phyloP scores from a whole-genome alignment of 2,329 filamentous ascomycete genomes.

The Alternaria hordeiaustralica region DNA sequence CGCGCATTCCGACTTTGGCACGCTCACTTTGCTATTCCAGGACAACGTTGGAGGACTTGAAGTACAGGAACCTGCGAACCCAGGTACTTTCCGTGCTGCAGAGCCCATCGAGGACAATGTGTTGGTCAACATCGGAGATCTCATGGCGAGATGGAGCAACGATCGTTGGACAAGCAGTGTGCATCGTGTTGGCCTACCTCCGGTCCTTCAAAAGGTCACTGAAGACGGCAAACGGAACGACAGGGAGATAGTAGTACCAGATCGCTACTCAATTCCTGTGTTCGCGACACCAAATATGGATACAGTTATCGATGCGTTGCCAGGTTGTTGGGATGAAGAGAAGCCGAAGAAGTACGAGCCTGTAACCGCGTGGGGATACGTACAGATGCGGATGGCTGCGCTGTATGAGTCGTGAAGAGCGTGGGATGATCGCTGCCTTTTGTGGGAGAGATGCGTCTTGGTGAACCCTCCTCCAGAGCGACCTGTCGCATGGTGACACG shows the following conservation, averaged over 20 bases:
- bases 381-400: slow-evolving; percentile 31
- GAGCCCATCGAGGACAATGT: slow-evolving; percentile 41
- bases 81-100: slow-evolving; percentile 38
- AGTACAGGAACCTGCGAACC: slow-evolving; percentile 36
- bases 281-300: slow-evolving; percentile 50
- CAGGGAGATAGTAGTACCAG: slow-evolving; percentile 34
- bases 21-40: slow-evolving; percentile 52
- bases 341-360: slow-evolving; percentile 48
- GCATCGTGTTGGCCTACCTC: slow-evolving; percentile 48
- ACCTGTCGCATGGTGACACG: neutral
- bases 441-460: neutral
- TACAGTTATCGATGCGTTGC: slow-evolving; percentile 48
- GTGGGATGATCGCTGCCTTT: neutral
- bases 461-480: neutral
- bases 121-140: slow-evolving; percentile 51
- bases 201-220: neutral
- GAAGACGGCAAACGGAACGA: neutral
- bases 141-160: slow-evolving; percentile 50
- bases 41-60: slow-evolving; percentile 52
- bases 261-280: slow-evolving; percentile 51
- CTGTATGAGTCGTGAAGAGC: slow-evolving; percentile 14
- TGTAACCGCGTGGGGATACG: slow-evolving; percentile 48
- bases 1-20: slow-evolving; percentile 53
- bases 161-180: slow-evolving; percentile 48
- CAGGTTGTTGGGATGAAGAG: slow-evolving; percentile 33